Evolutionary conservation across 2,329 filamentous ascomycete genomes (phyloP).

Genomic region (Metarhizium robertsii): DNA sequence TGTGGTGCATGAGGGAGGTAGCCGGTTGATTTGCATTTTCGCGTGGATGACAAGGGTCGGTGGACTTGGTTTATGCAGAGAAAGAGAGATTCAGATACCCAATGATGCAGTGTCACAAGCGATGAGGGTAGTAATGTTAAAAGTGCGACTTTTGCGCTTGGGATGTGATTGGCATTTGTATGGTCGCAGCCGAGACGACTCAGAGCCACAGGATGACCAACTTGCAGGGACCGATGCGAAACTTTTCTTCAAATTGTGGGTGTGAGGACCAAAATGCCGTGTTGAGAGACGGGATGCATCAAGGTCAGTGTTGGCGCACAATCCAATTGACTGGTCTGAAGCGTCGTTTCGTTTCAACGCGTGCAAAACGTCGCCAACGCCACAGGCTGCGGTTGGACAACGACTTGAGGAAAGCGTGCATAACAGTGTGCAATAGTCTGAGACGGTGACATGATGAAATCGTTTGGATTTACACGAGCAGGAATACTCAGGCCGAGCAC

Average conservation of each 20-base stretch:
- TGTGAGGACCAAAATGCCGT: neutral
- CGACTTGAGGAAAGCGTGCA: too few relatives aligned
- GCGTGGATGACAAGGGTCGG: neutral
- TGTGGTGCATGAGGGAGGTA: neutral
- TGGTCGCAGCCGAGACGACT: neutral
- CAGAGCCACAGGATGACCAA: neutral
- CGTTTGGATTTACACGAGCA: too few relatives aligned
- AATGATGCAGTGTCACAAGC: neutral
- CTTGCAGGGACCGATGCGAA: neutral
- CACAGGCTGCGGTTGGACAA: too few relatives aligned
- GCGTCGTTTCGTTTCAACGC: conserved; percentile 7
- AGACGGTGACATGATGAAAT: too few relatives aligned
- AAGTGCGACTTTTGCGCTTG: neutral
- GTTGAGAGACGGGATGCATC: neutral
- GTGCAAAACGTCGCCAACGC: neutral
- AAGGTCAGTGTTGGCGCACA: neutral
- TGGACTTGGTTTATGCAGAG: neutral
- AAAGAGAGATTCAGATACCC: neutral
- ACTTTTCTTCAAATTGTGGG: neutral
- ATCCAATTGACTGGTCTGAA: neutral
- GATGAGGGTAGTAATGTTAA: neutral
- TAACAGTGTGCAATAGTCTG: too few relatives aligned
- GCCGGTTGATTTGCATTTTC: neutral
- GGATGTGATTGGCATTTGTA: conserved; percentile 3
- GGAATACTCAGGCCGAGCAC: too few relatives aligned